Percentiles rank a stretch among this genome's conserved stretches.
These are phyloP conservation scores for Acacia crassicarpa DNA, from an alignment of 306 rosid genomes.

Conservation along the genomic window DNA sequence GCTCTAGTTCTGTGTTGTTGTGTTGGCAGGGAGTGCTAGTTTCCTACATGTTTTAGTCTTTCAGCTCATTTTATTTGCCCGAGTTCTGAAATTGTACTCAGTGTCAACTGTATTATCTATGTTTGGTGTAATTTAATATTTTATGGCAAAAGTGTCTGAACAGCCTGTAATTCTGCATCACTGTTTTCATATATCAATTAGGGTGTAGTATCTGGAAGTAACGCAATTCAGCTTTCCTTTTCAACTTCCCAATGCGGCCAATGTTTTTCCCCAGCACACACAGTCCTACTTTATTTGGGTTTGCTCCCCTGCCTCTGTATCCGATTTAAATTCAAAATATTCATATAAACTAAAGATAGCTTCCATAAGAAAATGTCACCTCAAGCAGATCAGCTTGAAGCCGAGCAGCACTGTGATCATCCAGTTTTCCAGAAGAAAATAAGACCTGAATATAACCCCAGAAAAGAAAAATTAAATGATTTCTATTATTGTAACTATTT, in stretches of 20 bases:
- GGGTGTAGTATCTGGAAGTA: neutral
- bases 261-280: neutral
- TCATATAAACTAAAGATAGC: neutral
- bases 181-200: neutral
- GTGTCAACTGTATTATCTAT: neutral
- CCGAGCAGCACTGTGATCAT: slow-evolving; percentile 50
- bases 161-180: neutral
- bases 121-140: neutral
- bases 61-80: no score
- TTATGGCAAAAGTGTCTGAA: neutral
- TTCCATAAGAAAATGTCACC: slow-evolving; percentile 46
- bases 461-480: slow-evolving; percentile 10
- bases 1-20: no score
- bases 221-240: neutral
- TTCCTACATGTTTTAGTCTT: no score
- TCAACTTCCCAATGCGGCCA: neutral
- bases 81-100: neutral
- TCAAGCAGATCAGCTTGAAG: slow-evolving; percentile 77
- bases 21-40: no score
- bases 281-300: neutral
- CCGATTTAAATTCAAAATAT: slow-evolving; percentile 22
- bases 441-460: slow-evolving; percentile 55
- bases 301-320: neutral
- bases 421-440: slow-evolving; percentile 63
- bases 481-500: neutral